A percentile compares a stretch with the other conserved stretches of the same genome.
phyloP scores from a whole-genome alignment of 805 yeast genomes.

The Candida alai region DNA sequence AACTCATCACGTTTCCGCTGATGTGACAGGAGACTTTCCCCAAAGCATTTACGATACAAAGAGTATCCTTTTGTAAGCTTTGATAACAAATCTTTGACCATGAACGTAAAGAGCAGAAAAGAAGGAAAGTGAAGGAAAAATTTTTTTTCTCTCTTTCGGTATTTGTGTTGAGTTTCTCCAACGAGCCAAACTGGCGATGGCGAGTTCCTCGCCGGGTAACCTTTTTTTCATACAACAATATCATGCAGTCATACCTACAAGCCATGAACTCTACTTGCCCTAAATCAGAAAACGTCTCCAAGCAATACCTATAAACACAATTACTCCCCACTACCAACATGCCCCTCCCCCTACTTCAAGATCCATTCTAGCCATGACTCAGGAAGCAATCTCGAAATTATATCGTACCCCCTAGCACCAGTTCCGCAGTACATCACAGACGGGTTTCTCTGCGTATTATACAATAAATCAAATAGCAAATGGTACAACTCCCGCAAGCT shows the following conservation, averaged over 20 bases:
- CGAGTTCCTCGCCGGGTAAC: constrained; percentile 1
- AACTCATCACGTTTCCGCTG: constrained; percentile 59
- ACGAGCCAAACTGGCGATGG: no score
- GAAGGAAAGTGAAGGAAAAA: constrained; percentile 4
- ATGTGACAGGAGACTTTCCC: constrained; percentile 87
- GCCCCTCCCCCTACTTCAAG: constrained; percentile 4
- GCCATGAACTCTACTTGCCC: constrained; percentile 22
- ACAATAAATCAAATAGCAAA: constrained; percentile 36
- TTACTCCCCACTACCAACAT: no score
- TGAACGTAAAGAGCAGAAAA: constrained; percentile 44
- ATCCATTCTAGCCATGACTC: constrained; percentile 26
- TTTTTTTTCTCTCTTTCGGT: constrained; percentile 2
- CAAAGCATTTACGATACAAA: constrained; percentile 47
- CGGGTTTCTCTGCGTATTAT: constrained; percentile 18
- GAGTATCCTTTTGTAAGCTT: constrained; percentile 56
- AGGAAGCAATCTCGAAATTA: constrained; percentile 30
- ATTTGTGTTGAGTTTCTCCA: no score
- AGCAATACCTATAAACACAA: no score
- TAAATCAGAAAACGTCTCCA: constrained; percentile 30
- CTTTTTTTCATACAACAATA: not conserved
- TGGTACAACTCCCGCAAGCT: constrained; percentile 37
- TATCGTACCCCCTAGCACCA: constrained; percentile 39
- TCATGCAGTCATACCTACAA: not conserved
- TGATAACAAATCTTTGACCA: constrained; percentile 76
- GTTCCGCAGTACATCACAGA: constrained; percentile 39